phyloP scores from a whole-genome alignment of 2,329 filamentous ascomycete species.

The Hymenoscyphus occultus region DNA sequence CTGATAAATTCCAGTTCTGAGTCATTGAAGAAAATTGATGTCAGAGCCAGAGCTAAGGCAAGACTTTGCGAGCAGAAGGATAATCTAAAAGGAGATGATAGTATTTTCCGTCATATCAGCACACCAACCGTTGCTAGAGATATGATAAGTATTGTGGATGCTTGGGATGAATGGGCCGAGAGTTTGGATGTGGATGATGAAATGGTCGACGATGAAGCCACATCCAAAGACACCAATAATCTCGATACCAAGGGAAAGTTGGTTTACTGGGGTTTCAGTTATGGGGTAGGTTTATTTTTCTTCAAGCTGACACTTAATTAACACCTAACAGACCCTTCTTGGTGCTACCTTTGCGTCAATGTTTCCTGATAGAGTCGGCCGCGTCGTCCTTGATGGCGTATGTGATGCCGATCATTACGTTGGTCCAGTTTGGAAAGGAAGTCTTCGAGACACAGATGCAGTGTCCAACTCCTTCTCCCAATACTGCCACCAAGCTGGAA shows the following conservation, averaged over 20 bases:
- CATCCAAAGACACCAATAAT: neutral
- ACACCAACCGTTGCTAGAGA: constrained; percentile 39
- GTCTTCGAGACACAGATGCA: constrained; percentile 28
- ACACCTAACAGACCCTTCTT: constrained; percentile 6
- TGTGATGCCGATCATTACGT: constrained; percentile 30
- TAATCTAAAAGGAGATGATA: constrained; percentile 27
- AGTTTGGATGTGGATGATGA: neutral
- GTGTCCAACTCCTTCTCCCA: constrained; percentile 27
- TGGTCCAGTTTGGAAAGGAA: constrained; percentile 42
- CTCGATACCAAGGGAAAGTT: constrained; percentile 24
- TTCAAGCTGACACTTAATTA: neutral
- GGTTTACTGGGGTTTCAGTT: constrained; percentile 50
- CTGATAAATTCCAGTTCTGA: constrained; percentile 47
- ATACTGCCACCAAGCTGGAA: constrained; percentile 35
- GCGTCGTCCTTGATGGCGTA: constrained; percentile 37
- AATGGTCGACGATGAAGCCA: neutral
- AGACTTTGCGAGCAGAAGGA: constrained; percentile 41
- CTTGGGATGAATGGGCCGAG: constrained; percentile 32
- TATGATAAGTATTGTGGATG: constrained; percentile 38
- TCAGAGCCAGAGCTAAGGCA: constrained; percentile 43
- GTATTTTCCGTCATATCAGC: constrained; percentile 32
- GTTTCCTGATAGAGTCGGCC: constrained; percentile 41
- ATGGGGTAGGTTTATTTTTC: constrained; percentile 35
- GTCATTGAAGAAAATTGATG: constrained; percentile 45
- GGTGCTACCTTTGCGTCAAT: constrained; percentile 43